Evolutionary conservation across 202 grass and related monocot genomes (phyloP).

Genomic region (Carex sylvatica): DNA sequence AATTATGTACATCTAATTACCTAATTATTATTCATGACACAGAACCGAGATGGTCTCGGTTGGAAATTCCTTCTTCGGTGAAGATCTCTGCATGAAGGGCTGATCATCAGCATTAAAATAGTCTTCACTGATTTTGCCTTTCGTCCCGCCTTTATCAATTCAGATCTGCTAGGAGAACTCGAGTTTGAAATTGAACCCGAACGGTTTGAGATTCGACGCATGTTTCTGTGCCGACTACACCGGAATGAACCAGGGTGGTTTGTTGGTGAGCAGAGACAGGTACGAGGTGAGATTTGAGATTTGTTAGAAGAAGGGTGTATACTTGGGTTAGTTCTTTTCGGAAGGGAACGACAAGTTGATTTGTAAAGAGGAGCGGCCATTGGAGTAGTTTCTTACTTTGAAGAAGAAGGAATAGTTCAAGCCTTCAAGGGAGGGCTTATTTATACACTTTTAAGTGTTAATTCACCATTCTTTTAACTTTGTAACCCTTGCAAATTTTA

Average conservation of each 20-base stretch:
- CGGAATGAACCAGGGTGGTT: slow-evolving; percentile 75
- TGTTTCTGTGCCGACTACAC: slow-evolving; percentile 56
- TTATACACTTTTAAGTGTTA: slow-evolving; percentile 6
- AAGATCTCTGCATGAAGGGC: slow-evolving; percentile 38
- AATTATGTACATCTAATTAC: slow-evolving; percentile 17
- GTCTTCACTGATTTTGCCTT: slow-evolving; percentile 48
- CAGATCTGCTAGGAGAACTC: not conserved
- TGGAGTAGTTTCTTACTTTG: not conserved
- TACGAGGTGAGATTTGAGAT: slow-evolving; percentile 20
- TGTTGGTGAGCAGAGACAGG: slow-evolving; percentile 71
- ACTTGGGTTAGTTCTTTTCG: not conserved
- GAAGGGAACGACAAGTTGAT: not conserved
- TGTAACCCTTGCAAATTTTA: not conserved
- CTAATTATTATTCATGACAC: slow-evolving; percentile 31
- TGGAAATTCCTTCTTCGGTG: slow-evolving; percentile 48
- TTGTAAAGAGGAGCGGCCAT: slow-evolving; percentile 33
- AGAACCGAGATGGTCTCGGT: slow-evolving; percentile 54
- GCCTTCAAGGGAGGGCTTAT: not conserved
- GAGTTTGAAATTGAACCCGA: not conserved
- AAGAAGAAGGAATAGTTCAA: not conserved
- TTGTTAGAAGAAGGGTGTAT: not conserved
- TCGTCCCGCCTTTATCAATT: slow-evolving; percentile 4
- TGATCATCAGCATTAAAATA: slow-evolving; percentile 44
- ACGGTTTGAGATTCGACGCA: not conserved
- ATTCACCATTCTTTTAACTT: not conserved